Conservation (phyloP, 495 filamentous ascomycete species). For the Parmelia sp. region DNA sequence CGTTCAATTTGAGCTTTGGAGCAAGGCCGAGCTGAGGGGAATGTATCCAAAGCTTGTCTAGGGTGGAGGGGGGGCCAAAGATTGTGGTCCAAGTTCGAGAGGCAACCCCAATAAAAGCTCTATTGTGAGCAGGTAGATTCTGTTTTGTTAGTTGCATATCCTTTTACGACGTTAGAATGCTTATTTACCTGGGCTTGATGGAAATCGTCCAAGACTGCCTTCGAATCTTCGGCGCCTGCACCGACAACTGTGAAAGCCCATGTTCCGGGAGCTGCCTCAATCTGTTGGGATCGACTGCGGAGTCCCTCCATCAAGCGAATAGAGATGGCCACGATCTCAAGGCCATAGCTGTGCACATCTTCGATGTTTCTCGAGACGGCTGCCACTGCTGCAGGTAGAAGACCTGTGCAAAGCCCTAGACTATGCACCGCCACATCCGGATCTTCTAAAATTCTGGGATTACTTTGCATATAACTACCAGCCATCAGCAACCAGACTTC, state of each 20-base stretch:
- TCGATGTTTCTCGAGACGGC: slow-evolving; percentile 4
- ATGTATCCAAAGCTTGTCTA: slow-evolving; percentile 14
- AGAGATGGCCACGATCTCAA: slow-evolving; percentile 19
- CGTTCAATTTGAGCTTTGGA: slow-evolving; percentile 18
- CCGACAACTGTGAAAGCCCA: slow-evolving; percentile 24
- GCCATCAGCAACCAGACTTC: neutral
- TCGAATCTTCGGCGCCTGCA: slow-evolving; percentile 1
- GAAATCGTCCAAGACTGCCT: slow-evolving; percentile 16
- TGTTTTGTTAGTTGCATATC: neutral
- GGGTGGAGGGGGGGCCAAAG: slow-evolving; percentile 18
- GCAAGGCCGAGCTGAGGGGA: slow-evolving; percentile 11
- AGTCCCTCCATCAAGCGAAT: slow-evolving; percentile 17
- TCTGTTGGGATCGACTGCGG: slow-evolving; percentile 3
- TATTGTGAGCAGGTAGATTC: slow-evolving; percentile 11
- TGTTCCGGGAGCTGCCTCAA: slow-evolving; percentile 15
- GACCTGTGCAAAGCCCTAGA: slow-evolving; percentile 23
- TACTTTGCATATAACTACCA: slow-evolving; percentile 18
- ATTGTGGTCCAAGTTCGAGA: slow-evolving; percentile 19
- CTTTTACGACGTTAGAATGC: neutral
- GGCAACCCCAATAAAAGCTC: slow-evolving; percentile 13
- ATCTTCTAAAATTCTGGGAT: slow-evolving; percentile 16
- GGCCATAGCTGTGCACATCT: slow-evolving; percentile 15
- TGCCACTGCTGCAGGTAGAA: slow-evolving; percentile 23
- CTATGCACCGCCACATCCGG: slow-evolving; percentile 3
- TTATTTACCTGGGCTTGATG: slow-evolving; percentile 15